These are phyloP conservation scores for Hysterangium stoloniferum DNA, from an alignment of 768 basidiomycete species.

Conservation along the genomic window DNA sequence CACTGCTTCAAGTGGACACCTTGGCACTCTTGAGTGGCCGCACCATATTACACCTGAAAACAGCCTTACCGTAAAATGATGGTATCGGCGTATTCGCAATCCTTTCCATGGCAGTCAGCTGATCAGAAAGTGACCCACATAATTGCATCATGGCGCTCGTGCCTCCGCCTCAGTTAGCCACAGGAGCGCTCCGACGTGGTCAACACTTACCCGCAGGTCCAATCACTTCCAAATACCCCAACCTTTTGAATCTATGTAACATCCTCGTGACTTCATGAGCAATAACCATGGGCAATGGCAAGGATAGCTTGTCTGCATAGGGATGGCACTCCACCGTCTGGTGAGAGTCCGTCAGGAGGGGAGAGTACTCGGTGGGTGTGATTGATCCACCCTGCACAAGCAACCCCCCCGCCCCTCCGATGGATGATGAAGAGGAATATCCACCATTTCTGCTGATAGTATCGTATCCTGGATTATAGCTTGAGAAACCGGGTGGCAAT, in stretches of 20 bases:
- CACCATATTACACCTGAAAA: neutral
- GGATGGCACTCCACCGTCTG: slow-evolving; percentile 54
- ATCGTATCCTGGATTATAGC: slow-evolving; percentile 23
- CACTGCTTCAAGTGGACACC: slow-evolving; percentile 93
- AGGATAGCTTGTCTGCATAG: slow-evolving; percentile 47
- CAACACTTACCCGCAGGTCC: slow-evolving; percentile 68
- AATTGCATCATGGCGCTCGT: slow-evolving; percentile 69
- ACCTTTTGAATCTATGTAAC: slow-evolving; percentile 67
- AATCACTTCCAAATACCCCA: slow-evolving; percentile 80
- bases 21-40: slow-evolving; percentile 30
- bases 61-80: slow-evolving; percentile 11
- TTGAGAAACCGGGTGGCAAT: slow-evolving; percentile 53
- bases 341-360: slow-evolving; percentile 51
- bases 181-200: slow-evolving; percentile 1
- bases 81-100: slow-evolving; percentile 80
- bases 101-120: slow-evolving; percentile 84
- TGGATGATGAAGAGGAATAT: neutral
- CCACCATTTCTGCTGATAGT: neutral
- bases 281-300: slow-evolving; percentile 80
- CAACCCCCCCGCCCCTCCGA: neutral
- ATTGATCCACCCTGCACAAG: neutral
- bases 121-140: slow-evolving; percentile 44
- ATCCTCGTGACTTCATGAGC: slow-evolving; percentile 69
- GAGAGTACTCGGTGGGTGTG: slow-evolving; percentile 41
- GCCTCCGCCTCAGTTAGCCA: slow-evolving; percentile 39